Evolutionary conservation across 768 basidiomycete genomes (phyloP), one percentile per base, ranked within the genome.

Genomic region (Suillus alpinus): DNA sequence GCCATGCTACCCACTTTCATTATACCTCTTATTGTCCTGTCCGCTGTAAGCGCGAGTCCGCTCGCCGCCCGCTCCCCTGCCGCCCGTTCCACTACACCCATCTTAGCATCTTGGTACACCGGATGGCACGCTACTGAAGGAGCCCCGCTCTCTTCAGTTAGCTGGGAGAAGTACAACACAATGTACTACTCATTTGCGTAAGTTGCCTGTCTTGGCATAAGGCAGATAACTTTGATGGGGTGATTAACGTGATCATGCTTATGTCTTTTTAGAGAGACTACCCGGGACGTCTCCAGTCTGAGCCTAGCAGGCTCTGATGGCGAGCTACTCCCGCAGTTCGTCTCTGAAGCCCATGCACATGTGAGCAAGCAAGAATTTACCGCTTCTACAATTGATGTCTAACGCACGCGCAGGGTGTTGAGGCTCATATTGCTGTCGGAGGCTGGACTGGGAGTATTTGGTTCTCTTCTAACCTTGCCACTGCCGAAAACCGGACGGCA

Each of bases 111-210:
- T 9, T 91, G 87, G 87, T 89, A 82, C 64, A 81, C 88, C 31
- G 83, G 84, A 44, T 91, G 82, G 81, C 85, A 89, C 68, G 79
- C 82, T 10, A 72, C 70, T 10, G 67, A 73, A 20, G 77, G 78
- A 1, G 86, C 85, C 65, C 78, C 86, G 5, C 73, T 86, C 13
- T 76, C 78, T 5, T 75, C 77, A n/a, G 71, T 91, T 62, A 81
- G 77, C 62, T 91, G 89, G 89, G 73, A 75, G n/a, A 89, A 88
- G 72, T 91, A 90, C 69, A 88, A 83, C n/a, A 78, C 83, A 16
- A 58, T 89, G 46, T 84, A 82, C 14, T 91, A 89, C 72, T 78
- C 89, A 0, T 91, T 91, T 63, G 89, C 86, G 80, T 79, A 67
- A 72, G 80, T 56, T 58, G 2, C 29, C 16, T 10, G 16, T 47